Conservation (phyloP, 805 yeast genomes). For the Candida tammaniensis region DNA sequence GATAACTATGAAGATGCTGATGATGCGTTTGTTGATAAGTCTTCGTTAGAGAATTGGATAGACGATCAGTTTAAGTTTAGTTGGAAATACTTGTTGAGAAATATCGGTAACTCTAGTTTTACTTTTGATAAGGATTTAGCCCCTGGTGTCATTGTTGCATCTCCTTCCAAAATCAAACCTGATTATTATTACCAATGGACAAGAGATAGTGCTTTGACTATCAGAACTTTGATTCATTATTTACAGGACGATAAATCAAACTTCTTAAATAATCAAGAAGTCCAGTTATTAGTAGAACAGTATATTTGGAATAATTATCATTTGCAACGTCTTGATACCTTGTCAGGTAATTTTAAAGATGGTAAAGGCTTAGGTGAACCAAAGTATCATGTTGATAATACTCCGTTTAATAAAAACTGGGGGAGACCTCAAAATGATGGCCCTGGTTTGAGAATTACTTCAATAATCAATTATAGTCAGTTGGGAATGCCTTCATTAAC, state of each 20-base stretch:
- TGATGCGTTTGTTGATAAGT: conserved; percentile 34
- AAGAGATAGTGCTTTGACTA: conserved; percentile 83
- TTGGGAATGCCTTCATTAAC: conserved; percentile 14
- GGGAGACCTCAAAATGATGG: conserved; percentile 97
- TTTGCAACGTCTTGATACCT: conserved; percentile 67
- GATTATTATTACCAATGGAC: conserved; percentile 89
- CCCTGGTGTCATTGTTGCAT: conserved; percentile 77
- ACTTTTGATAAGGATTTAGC: conserved; percentile 30
- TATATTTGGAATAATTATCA: conserved; percentile 58
- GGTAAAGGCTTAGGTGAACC: conserved; percentile 87
- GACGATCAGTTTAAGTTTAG: conserved; percentile 30
- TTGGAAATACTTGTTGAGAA: conserved; percentile 13
- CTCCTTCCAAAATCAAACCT: conserved; percentile 71
- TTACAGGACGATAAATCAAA: conserved; percentile 38
- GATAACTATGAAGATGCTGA: too few species aligned
- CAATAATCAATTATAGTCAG: conserved; percentile 56
- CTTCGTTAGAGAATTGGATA: conserved; percentile 50
- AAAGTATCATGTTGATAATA: conserved; percentile 67
- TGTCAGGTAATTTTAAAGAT: conserved; percentile 56
- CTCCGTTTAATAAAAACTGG: conserved; percentile 68
- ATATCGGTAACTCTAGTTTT: conserved; percentile 13
- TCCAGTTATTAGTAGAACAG: conserved; percentile 41
- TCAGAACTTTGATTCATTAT: conserved; percentile 58
- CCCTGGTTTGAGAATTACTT: conserved; percentile 75
- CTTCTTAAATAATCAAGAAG: conserved; percentile 3